Evolutionary conservation across 2,329 filamentous ascomycete species (phyloP).

Genomic region (Neoscytalidium dimidiatum): DNA sequence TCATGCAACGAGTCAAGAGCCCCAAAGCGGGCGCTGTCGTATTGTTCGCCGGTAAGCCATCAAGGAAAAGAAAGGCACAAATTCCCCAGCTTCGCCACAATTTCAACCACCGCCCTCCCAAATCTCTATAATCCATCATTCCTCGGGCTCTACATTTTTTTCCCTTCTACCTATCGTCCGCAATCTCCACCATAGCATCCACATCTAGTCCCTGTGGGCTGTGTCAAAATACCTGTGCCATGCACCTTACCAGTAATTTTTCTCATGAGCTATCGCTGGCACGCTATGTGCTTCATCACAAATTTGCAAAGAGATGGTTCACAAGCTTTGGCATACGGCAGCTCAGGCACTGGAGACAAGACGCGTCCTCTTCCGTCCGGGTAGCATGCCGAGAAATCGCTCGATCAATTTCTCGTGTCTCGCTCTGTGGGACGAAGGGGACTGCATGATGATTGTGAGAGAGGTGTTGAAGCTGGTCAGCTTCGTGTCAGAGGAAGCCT

Average conservation of each 20-base stretch:
- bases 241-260: background rate
- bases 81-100: background rate
- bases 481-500: constrained; percentile 4
- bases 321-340: background rate
- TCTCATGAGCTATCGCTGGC: background rate
- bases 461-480: background rate
- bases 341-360: background rate
- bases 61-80: background rate
- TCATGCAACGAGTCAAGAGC: constrained; percentile 69
- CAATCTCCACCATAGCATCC: background rate
- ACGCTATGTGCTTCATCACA: constrained; percentile 14
- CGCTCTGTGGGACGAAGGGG: background rate
- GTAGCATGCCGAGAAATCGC: background rate
- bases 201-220: background rate
- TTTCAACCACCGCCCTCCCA: background rate
- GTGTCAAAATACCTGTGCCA: constrained; percentile 1
- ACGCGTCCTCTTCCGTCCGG: background rate
- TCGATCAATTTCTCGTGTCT: background rate
- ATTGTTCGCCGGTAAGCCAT: constrained; percentile 65
- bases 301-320: constrained; percentile 1
- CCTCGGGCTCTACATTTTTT: background rate
- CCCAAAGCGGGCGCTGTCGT: constrained; percentile 76
- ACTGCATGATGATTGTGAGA: background rate
- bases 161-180: background rate
- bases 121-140: constrained; percentile 10